Evolutionary conservation across 306 rosid genomes (phyloP).

Genomic region (Senna siamea): DNA sequence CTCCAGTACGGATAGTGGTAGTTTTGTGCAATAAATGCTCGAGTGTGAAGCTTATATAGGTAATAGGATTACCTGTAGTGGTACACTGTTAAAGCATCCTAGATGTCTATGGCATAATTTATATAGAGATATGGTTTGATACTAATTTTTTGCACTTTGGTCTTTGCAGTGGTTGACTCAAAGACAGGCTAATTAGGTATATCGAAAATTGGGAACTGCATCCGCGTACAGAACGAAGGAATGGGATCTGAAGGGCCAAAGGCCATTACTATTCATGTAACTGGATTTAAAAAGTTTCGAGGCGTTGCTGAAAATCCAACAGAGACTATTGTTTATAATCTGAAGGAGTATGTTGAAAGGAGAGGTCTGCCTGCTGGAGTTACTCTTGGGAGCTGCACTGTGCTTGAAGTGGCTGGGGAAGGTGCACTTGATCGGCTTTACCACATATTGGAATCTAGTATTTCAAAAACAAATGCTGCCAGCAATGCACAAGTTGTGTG

Average conservation of each 20-base stretch:
- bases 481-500: slow-evolving; percentile 68
- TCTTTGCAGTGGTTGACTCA: slow-evolving; percentile 34
- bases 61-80: no score
- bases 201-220: slow-evolving; percentile 74
- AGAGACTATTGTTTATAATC: slow-evolving; percentile 63
- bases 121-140: background rate
- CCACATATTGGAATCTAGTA: slow-evolving; percentile 62
- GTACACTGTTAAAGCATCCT: no score
- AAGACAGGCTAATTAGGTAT: background rate
- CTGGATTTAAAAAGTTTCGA: slow-evolving; percentile 84
- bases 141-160: background rate
- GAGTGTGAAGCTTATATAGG: no score
- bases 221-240: slow-evolving; percentile 48
- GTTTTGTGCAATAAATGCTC: background rate
- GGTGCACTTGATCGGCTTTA: slow-evolving; percentile 62
- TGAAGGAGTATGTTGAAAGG: slow-evolving; percentile 64
- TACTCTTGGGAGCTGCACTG: slow-evolving; percentile 77
- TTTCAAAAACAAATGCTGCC: slow-evolving; percentile 39
- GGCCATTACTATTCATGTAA: slow-evolving; percentile 68
- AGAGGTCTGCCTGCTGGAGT: slow-evolving; percentile 72
- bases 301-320: slow-evolving; percentile 86
- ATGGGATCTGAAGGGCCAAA: slow-evolving; percentile 93
- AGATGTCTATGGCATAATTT: background rate
- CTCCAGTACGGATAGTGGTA: no score
- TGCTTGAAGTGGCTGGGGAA: slow-evolving; percentile 73